These are phyloP conservation scores for Mentha longifolia DNA, from an alignment of 257 asterid genomes.

Conservation along the genomic window DNA sequence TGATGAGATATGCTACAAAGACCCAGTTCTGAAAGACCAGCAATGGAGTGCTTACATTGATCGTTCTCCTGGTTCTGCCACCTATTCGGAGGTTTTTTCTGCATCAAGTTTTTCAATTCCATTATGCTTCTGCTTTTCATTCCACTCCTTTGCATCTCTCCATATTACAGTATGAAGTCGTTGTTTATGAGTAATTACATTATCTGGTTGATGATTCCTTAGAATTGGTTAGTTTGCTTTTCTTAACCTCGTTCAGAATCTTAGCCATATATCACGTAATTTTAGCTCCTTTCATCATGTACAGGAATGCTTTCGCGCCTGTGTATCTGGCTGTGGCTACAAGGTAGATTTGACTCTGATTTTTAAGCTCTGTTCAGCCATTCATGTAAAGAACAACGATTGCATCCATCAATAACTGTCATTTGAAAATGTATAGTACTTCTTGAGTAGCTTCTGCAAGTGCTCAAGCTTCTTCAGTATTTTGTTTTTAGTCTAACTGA, in stretches of 20 bases:
- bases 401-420: too few species aligned
- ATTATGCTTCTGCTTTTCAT: not conserved
- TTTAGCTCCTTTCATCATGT: not conserved
- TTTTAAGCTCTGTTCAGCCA: not conserved
- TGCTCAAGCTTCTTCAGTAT: not conserved
- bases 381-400: not conserved
- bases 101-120: not conserved
- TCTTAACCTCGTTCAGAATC: not conserved
- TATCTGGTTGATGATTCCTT: not conserved
- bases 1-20: conserved; percentile 87
- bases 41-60: conserved; percentile 96
- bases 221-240: not conserved
- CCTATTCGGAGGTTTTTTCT: conserved; percentile 68
- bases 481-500: not conserved
- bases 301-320: conserved; percentile 79
- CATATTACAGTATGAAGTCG: not conserved
- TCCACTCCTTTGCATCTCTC: conserved; percentile 2
- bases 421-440: not conserved
- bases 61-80: conserved; percentile 92
- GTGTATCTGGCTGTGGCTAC: conserved; percentile 78
- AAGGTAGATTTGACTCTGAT: conserved; percentile 49
- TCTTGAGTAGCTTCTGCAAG: not conserved
- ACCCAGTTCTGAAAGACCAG: conserved; percentile 83
- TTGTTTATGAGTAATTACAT: not conserved
- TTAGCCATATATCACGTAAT: not conserved